Percentiles rank a stretch among this genome's conserved stretches.
phyloP scores from a whole-genome alignment of 495 filamentous ascomycete genomes.

The Aspergillus nanangensis region DNA sequence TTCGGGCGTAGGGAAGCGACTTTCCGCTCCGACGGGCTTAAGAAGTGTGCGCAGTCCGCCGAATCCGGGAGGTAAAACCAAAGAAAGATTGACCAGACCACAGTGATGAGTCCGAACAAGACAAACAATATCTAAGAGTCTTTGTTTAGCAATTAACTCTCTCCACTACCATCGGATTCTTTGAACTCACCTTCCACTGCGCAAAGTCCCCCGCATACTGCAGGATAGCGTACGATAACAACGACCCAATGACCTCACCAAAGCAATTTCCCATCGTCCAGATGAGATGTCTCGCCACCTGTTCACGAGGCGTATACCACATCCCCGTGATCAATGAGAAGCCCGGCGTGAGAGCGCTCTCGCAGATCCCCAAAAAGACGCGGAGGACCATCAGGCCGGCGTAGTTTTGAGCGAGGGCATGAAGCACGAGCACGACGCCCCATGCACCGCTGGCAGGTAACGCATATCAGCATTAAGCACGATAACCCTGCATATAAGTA shows the following conservation, averaged over 20 bases:
- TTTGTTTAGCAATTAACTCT: neutral
- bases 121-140: conserved; percentile 27
- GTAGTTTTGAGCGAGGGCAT: conserved; percentile 42
- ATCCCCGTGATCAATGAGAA: conserved; percentile 25
- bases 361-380: conserved; percentile 43
- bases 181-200: conserved; percentile 33
- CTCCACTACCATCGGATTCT: neutral
- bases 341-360: conserved; percentile 30
- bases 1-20: conserved; percentile 47
- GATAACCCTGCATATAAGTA: too few relatives aligned
- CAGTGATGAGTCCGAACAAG: conserved; percentile 31
- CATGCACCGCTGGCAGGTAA: conserved; percentile 16
- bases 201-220: conserved; percentile 34
- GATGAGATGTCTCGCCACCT: conserved; percentile 44
- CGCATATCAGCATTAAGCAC: conserved; percentile 1
- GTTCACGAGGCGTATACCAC: conserved; percentile 43
- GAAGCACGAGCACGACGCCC: conserved; percentile 44
- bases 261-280: conserved; percentile 49
- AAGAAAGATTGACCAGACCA: conserved; percentile 29
- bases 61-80: conserved; percentile 44
- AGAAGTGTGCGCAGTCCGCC: conserved; percentile 36
- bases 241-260: conserved; percentile 42
- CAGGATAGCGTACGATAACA: conserved; percentile 45
- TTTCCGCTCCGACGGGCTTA: conserved; percentile 34
- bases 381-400: conserved; percentile 41